A percentile compares a stretch with the other conserved stretches of the same genome.
Evolutionary conservation across 177 flowering plant genomes (phyloP).

Genomic region (Tripterygium wilfordii): DNA sequence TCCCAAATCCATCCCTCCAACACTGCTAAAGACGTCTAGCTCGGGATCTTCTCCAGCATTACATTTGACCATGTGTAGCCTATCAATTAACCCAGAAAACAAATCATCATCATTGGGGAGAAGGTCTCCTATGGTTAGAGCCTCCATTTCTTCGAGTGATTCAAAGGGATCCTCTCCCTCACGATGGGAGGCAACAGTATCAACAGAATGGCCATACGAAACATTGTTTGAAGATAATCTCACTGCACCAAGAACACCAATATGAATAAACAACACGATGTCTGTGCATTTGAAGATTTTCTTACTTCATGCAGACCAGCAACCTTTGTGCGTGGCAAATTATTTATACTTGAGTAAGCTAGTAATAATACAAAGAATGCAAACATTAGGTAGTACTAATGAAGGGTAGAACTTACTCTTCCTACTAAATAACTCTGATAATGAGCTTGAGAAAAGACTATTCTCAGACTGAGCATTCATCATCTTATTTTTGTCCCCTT

Average conservation of each 20-base stretch:
- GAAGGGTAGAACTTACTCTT: slow-evolving; percentile 50
- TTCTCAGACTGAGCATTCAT: slow-evolving; percentile 48
- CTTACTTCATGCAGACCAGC: no score
- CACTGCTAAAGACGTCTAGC: slow-evolving; percentile 73
- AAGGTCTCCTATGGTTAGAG: slow-evolving; percentile 82
- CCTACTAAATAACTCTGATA: slow-evolving; percentile 61
- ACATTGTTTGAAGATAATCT: slow-evolving; percentile 42
- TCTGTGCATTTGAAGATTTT: no score
- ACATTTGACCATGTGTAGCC: slow-evolving; percentile 27
- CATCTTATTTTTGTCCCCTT: slow-evolving; percentile 28
- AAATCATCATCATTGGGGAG: slow-evolving; percentile 86
- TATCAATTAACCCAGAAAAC: slow-evolving; percentile 66
- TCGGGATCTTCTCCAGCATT: slow-evolving; percentile 50
- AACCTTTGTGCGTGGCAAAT: no score
- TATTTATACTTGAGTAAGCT: no score
- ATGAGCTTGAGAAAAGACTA: slow-evolving; percentile 75
- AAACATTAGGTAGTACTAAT: neutral
- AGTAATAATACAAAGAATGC: neutral
- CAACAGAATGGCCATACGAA: slow-evolving; percentile 46
- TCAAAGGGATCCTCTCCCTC: slow-evolving; percentile 68
- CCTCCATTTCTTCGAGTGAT: slow-evolving; percentile 81
- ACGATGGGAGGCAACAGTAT: slow-evolving; percentile 35
- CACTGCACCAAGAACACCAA: slow-evolving; percentile 41
- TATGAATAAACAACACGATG: neutral
- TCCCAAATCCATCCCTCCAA: slow-evolving; percentile 85